Conservation (phyloP, 768 basidiomycete species). For the Leccinum imitatum region DNA sequence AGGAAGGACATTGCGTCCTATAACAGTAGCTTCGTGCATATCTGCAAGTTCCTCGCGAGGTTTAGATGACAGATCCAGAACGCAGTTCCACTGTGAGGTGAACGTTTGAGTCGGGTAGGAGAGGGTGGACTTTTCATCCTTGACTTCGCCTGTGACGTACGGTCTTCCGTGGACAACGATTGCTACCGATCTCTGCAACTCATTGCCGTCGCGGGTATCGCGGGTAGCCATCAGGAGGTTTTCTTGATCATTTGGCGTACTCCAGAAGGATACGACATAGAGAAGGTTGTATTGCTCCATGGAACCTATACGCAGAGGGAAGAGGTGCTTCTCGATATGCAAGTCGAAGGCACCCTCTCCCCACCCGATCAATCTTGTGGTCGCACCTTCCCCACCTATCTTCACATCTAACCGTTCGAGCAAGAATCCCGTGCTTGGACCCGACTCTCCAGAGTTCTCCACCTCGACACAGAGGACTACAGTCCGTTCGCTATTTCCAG, state of each 20-base stretch:
- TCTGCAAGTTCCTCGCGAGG: conserved; percentile 22
- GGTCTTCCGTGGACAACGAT: conserved; percentile 81
- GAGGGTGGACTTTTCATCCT: conserved; percentile 15
- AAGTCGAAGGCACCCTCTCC: conserved; percentile 36
- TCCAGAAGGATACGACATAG: conserved; percentile 83
- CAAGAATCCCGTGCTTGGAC: conserved; percentile 61
- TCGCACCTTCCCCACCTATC: conserved; percentile 69
- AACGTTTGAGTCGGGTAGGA: conserved; percentile 72
- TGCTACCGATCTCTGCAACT: conserved; percentile 72
- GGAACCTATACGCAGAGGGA: conserved; percentile 71
- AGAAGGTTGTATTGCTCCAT: conserved; percentile 86
- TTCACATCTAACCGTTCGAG: conserved; percentile 75
- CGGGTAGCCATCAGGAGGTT: conserved; percentile 31
- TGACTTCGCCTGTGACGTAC: conserved; percentile 36
- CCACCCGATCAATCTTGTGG: conserved; percentile 50
- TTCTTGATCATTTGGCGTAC: conserved; percentile 57
- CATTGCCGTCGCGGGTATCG: conserved; percentile 36
- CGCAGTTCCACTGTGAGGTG: conserved; percentile 87
- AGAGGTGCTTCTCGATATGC: conserved; percentile 44
- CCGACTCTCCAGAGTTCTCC: conserved; percentile 74
- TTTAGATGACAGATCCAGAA: conserved; percentile 67
- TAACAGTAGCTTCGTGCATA: conserved; percentile 15
- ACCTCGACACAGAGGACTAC: conserved; percentile 91
- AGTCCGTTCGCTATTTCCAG: conserved; percentile 78
- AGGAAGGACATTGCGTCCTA: conserved; percentile 49